These are phyloP conservation scores for Casuarina equisetifolia DNA, from an alignment of 306 rosid species.

Conservation along the genomic window DNA sequence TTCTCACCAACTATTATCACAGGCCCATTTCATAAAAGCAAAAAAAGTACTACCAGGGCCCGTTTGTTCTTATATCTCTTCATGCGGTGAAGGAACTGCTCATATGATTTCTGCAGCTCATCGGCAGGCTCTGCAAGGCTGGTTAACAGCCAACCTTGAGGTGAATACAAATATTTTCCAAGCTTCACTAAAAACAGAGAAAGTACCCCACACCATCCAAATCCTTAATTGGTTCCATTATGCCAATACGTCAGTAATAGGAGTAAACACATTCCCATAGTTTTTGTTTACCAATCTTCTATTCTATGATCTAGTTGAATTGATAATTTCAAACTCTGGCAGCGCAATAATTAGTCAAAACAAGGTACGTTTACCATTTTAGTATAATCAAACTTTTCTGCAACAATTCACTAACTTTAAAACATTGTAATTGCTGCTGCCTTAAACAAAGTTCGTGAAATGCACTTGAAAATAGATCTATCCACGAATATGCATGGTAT, in stretches of 20 bases:
- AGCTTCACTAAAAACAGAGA: slow-evolving; percentile 12
- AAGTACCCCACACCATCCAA: slow-evolving; percentile 3
- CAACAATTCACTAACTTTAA: background rate
- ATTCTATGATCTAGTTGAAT: background rate
- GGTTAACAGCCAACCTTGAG: slow-evolving; percentile 23
- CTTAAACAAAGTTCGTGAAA: background rate
- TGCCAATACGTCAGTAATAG: background rate
- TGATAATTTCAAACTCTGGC: background rate
- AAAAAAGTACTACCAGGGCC: slow-evolving; percentile 48
- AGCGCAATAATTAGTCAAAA: background rate
- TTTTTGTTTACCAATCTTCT: slow-evolving; percentile 14
- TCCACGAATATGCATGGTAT: background rate
- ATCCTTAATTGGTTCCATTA: background rate
- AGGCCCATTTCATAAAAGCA: slow-evolving; percentile 17
- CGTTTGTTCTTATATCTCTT: slow-evolving; percentile 53
- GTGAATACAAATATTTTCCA: slow-evolving; percentile 19
- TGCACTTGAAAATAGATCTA: background rate
- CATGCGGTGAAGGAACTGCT: slow-evolving; percentile 78
- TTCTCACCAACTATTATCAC: slow-evolving; percentile 8
- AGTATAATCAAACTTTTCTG: background rate
- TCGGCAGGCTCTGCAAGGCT: slow-evolving; percentile 89
- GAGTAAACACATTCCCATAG: background rate
- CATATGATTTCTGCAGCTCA: slow-evolving; percentile 75
- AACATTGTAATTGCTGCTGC: background rate
- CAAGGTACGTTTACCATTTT: background rate